Evolutionary conservation across 2,329 filamentous ascomycete genomes (phyloP), one percentile per base, ranked within the genome.

Genomic region (Trichoderma aggressivum): DNA sequence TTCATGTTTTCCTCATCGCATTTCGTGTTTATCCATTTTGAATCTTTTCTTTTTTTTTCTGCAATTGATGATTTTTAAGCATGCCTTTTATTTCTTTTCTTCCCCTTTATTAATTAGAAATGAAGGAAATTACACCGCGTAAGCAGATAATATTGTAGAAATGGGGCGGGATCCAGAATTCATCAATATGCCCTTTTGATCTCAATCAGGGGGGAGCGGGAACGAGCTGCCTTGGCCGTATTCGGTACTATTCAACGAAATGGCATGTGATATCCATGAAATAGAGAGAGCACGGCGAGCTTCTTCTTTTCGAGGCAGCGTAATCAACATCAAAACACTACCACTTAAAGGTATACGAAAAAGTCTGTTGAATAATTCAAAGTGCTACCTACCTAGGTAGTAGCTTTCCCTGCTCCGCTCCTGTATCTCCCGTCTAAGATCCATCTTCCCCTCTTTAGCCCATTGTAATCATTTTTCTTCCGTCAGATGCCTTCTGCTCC

Each of bases 341-440:
- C 53, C 3, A 21, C 18, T 5, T 24, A 60, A 12, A 16, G 36
- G 36, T 61, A 68, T 36, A 28, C 58, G 70, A 66, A 66, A 55
- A 5, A 39, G 28, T 55, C 61, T 61, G 62, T 39, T 53, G 47
- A 62, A 71, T 36, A 55, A 67, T 67, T 60, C 56, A 69, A 61
- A 71, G 55, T 59, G 69, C 61, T 53, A 53, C 47, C 47, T 60
- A n/a, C n/a, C n/a, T n/a, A n/a, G n/a, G n/a, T n/a, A 60, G 62
- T 60, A 65, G 62, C 61, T 50, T 28, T 61, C 65, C 43, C 56
- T 69, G 55, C 55, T 69, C 56, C 61, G 53, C 39, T 63, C 62
- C 61, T 36, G 36, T 56, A 50, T 55, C 50, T 63, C 32, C 67
- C 59, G 43, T 70, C 59, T 62, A 63, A 62, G 50, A 63, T 36